Conservation (phyloP, 352 stramenopile genomes). For the Phytophthora tentaculata region DNA sequence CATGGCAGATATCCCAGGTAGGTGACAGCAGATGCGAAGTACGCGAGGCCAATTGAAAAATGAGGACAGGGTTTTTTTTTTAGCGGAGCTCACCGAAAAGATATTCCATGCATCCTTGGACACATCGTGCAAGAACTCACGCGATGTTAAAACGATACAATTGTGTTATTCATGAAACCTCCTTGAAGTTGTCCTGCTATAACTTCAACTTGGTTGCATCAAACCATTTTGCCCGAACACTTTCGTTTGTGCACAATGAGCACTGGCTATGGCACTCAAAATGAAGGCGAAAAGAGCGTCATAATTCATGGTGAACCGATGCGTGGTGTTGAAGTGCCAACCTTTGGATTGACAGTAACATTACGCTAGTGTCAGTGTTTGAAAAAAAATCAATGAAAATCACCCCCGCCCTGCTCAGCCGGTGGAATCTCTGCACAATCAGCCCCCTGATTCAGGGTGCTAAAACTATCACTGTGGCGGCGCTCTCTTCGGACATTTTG, state of each 20-base stretch:
- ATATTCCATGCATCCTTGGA: not conserved
- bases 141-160: not conserved
- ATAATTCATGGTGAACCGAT: constrained; percentile 19
- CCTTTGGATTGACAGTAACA: no score
- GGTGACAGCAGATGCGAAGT: not conserved
- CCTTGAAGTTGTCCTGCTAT: constrained; percentile 25
- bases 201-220: constrained; percentile 33
- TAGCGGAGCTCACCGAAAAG: constrained; percentile 14
- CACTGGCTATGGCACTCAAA: no score
- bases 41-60: constrained; percentile 10
- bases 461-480: no score
- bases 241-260: not conserved
- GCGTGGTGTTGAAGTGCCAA: no score
- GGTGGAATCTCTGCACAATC: not conserved
- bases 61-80: constrained; percentile 3
- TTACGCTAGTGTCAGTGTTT: constrained; percentile 23
- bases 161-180: not conserved
- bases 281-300: constrained; percentile 8
- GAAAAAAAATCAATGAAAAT: no score
- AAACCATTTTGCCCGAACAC: constrained; percentile 25
- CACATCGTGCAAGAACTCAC: not conserved
- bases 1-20: not conserved
- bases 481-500: not conserved
- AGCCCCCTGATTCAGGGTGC: no score
- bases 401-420: constrained; percentile 3